Evolutionary conservation across 139 green algal genomes (phyloP).

Genomic region (Volvox africanus): DNA sequence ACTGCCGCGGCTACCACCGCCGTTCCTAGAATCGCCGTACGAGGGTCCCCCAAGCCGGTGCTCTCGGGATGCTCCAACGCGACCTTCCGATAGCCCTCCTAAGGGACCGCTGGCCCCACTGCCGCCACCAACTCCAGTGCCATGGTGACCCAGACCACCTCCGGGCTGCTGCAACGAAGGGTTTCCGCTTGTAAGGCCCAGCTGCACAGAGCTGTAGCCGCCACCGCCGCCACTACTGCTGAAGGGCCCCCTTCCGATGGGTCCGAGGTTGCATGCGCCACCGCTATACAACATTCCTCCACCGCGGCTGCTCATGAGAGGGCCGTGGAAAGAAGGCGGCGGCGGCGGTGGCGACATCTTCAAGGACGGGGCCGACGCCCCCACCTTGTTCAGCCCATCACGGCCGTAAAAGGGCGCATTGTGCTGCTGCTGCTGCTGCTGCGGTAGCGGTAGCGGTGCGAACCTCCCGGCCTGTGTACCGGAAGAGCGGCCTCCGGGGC

Average conservation of each 20-base stretch:
- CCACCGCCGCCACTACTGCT: not conserved
- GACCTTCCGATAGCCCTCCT: not conserved
- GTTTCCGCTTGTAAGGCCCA: not conserved
- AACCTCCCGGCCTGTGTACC: too few species aligned
- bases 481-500: too few species aligned
- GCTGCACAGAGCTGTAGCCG: slow-evolving; percentile 7
- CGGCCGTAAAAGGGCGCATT: not conserved
- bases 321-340: not conserved
- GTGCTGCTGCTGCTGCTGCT: too few species aligned
- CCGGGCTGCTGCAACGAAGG: not conserved
- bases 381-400: not conserved
- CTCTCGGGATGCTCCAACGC: not conserved
- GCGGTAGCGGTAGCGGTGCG: too few species aligned
- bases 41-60: not conserved
- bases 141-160: not conserved
- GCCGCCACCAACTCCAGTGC: not conserved
- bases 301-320: not conserved
- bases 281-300: not conserved
- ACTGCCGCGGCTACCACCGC: not conserved
- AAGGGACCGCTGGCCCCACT: not conserved
- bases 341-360: slow-evolving; percentile 4
- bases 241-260: not conserved
- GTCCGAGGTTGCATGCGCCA: not conserved
- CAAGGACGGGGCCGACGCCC: too few species aligned
- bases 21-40: not conserved